These are phyloP conservation scores for Pisolithus microcarpus DNA, from an alignment of 768 basidiomycete genomes.

Conservation along the genomic window DNA sequence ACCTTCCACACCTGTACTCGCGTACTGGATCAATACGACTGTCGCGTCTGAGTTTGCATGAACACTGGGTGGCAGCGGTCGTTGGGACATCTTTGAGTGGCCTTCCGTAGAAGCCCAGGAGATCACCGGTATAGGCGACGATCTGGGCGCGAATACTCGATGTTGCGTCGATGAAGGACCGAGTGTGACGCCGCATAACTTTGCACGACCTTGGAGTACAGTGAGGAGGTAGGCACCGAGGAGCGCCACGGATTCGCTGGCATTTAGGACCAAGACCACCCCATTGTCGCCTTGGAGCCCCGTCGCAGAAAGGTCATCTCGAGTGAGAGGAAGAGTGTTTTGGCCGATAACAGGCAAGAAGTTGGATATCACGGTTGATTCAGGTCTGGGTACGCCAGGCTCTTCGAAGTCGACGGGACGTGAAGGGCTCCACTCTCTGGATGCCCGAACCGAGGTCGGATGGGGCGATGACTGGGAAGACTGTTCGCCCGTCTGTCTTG, in stretches of 20 bases:
- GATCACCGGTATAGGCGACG: constrained; percentile 61
- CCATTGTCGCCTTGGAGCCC: constrained; percentile 20
- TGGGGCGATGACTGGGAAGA: neutral
- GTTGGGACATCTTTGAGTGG: constrained; percentile 7
- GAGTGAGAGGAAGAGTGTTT: constrained; percentile 34
- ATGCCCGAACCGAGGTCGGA: neutral
- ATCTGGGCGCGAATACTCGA: constrained; percentile 67
- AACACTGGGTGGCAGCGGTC: constrained; percentile 5
- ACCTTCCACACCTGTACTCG: constrained; percentile 56
- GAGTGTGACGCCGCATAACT: constrained; percentile 50
- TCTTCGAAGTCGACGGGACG: neutral
- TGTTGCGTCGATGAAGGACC: constrained; percentile 35
- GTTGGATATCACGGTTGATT: neutral
- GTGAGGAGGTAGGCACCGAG: constrained; percentile 58
- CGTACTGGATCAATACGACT: constrained; percentile 51
- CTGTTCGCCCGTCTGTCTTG: neutral
- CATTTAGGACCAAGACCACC: constrained; percentile 38
- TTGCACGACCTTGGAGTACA: constrained; percentile 56
- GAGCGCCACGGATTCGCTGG: constrained; percentile 53
- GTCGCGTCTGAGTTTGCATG: constrained; percentile 17
- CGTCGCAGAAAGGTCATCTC: constrained; percentile 30
- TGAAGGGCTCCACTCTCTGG: constrained; percentile 1
- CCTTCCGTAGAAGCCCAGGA: constrained; percentile 6
- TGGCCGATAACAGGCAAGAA: neutral
- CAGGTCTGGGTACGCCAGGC: neutral